Evolutionary conservation across 2,329 filamentous ascomycete genomes (phyloP).

Genomic region (Orbilia javanica): DNA sequence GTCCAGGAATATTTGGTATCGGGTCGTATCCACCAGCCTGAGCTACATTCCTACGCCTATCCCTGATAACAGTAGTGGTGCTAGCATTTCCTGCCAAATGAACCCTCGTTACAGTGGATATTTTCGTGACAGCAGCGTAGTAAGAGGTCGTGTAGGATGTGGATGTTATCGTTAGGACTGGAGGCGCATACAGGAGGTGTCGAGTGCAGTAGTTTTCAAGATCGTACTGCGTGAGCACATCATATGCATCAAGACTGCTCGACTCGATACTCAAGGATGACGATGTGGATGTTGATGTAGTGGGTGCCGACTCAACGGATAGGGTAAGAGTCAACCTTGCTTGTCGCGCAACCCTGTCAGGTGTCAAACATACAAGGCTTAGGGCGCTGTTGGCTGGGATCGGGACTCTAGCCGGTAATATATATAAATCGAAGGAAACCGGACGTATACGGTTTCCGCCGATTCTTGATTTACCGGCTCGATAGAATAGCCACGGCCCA

Average conservation of each 20-base stretch:
- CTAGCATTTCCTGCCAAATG: not conserved
- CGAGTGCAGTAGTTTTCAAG: not conserved
- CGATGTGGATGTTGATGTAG: not conserved
- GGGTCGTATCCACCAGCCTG: not conserved
- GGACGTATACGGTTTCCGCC: not conserved
- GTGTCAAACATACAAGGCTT: too few species aligned
- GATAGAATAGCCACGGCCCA: not conserved
- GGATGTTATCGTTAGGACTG: not conserved
- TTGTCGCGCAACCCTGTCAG: too few species aligned
- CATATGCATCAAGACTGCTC: not conserved
- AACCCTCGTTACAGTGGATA: not conserved
- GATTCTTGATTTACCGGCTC: not conserved
- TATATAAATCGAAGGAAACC: not conserved
- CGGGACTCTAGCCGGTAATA: not conserved
- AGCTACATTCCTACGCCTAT: not conserved
- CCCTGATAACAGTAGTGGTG: not conserved
- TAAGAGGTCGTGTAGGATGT: not conserved
- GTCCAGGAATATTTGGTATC: too few species aligned
- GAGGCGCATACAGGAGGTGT: not conserved
- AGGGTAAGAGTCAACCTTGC: too few species aligned
- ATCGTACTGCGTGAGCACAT: not conserved
- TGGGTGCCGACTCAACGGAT: too few species aligned
- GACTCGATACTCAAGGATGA: too few species aligned
- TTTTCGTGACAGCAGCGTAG: not conserved
- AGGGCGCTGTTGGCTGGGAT: not conserved